A percentile compares a stretch with the other conserved stretches of the same genome.
These are phyloP conservation scores for Saccharomycopsis hybrid DNA, from an alignment of 1,139 yeast species.

Conservation along the genomic window DNA sequence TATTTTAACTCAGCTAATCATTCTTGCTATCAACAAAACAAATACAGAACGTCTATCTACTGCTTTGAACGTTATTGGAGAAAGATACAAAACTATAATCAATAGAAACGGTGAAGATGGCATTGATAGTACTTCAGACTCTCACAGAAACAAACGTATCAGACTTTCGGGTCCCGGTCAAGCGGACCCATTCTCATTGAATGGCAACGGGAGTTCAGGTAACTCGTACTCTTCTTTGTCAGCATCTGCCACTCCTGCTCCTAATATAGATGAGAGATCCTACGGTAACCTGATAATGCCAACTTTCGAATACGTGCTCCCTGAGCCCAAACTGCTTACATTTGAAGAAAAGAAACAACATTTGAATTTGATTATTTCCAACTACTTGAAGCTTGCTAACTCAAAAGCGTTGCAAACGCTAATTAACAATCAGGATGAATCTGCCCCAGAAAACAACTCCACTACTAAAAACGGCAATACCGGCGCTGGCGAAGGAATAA, in stretches of 20 bases:
- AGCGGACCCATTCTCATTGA: not conserved
- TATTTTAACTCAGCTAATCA: constrained; percentile 58
- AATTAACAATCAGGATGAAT: constrained; percentile 18
- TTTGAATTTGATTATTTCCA: constrained; percentile 43
- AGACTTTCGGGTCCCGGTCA: constrained; percentile 12
- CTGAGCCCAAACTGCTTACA: constrained; percentile 48
- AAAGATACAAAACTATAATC: constrained; percentile 39
- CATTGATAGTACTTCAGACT: not conserved
- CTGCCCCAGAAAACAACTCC: constrained; percentile 14
- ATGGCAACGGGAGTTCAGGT: not conserved
- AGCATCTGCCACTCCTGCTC: too few species aligned
- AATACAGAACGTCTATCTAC: constrained; percentile 50
- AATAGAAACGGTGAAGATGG: constrained; percentile 9
- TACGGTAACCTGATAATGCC: not conserved
- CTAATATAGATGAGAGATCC: too few species aligned
- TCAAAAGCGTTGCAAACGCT: constrained; percentile 24
- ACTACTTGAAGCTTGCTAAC: constrained; percentile 45
- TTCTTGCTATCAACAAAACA: constrained; percentile 53
- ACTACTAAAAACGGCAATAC: constrained; percentile 20
- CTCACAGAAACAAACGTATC: constrained; percentile 1
- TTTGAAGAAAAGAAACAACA: constrained; percentile 48
- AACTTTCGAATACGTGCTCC: constrained; percentile 41
- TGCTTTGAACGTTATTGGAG: constrained; percentile 61
- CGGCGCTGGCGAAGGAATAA: constrained; percentile 24
- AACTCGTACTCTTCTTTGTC: not conserved